Evolutionary conservation across 768 basidiomycete genomes (phyloP).

Genomic region (Glaciozyma martinii): DNA sequence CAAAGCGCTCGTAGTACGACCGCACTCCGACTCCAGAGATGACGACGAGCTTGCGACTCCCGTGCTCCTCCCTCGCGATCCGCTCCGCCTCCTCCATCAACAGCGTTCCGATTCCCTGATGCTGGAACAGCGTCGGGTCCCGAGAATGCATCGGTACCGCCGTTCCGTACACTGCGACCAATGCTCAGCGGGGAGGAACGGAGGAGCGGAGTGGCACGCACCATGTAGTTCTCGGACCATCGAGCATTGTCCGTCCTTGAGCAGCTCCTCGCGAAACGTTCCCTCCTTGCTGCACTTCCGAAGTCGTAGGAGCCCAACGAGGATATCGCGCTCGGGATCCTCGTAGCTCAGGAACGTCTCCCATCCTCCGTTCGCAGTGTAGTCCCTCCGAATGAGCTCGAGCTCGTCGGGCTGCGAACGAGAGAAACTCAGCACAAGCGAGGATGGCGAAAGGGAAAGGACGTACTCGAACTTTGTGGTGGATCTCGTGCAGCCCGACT

Average conservation of each 20-base stretch:
- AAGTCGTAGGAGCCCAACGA: constrained; percentile 82
- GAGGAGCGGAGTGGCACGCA: background rate
- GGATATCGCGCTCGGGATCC: constrained; percentile 92
- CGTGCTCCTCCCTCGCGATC: constrained; percentile 94
- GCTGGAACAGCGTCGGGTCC: constrained; percentile 60
- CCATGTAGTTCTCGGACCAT: constrained; percentile 86
- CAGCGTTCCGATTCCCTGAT: constrained; percentile 85
- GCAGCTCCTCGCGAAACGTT: constrained; percentile 87
- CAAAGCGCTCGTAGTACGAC: constrained; percentile 58
- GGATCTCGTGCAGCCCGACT: constrained; percentile 98
- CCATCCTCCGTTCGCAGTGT: constrained; percentile 96
- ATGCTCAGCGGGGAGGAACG: background rate
- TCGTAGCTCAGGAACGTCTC: constrained; percentile 99
- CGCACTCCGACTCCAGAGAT: constrained; percentile 96
- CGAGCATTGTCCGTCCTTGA: constrained; percentile 61
- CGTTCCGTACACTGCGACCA: constrained; percentile 72
- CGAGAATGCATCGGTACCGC: constrained; percentile 94
- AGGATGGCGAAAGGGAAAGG: too few relatives aligned
- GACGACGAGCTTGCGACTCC: constrained; percentile 89
- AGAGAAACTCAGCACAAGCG: background rate
- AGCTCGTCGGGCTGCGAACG: constrained; percentile 58
- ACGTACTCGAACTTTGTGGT: constrained; percentile 71
- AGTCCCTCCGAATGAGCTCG: constrained; percentile 89
- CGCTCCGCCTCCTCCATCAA: constrained; percentile 99
- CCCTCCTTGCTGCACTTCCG: constrained; percentile 87